phyloP scores from a whole-genome alignment of 2,329 filamentous ascomycete genomes.

The Mariannaea sp. region DNA sequence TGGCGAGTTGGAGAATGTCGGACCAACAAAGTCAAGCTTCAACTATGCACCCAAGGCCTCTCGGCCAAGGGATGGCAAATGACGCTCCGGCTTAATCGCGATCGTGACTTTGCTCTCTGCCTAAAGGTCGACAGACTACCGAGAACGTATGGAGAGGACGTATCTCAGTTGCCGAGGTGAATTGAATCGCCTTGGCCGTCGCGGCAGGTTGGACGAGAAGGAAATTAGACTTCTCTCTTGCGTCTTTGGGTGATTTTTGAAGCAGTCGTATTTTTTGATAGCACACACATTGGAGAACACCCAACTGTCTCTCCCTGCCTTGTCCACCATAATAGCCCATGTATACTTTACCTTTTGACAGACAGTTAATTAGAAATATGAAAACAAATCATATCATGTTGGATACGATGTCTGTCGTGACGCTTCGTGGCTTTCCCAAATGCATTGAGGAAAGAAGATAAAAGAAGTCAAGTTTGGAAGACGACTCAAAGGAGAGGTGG shows the following conservation, averaged over 20 bases:
- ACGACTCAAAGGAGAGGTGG: background rate
- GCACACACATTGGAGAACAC: too few relatives aligned
- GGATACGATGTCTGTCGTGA: background rate
- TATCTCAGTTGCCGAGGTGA: conserved; percentile 66
- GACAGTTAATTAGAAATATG: conserved; percentile 1
- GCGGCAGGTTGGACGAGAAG: conserved; percentile 49
- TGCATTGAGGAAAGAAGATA: conserved; percentile 15
- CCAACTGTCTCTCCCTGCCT: background rate
- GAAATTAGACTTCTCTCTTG: background rate
- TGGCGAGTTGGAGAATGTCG: conserved; percentile 56
- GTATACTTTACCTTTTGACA: conserved; percentile 6
- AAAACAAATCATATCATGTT: background rate
- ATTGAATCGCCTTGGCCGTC: conserved; percentile 53
- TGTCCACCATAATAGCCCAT: background rate
- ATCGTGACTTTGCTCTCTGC: conserved; percentile 77
- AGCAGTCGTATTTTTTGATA: background rate
- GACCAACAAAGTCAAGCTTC: conserved; percentile 95
- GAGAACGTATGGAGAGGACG: conserved; percentile 69
- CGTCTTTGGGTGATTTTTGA: background rate
- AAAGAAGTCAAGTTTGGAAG: conserved; percentile 13
- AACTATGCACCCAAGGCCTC: conserved; percentile 83
- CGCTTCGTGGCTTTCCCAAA: conserved; percentile 3
- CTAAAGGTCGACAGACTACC: conserved; percentile 74
- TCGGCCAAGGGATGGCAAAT: conserved; percentile 81
- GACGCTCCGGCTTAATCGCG: conserved; percentile 99